These are phyloP conservation scores for Sporisorium iseilematis-ciliati DNA, from an alignment of 1,284 basidiomycete genomes.

Conservation along the genomic window DNA sequence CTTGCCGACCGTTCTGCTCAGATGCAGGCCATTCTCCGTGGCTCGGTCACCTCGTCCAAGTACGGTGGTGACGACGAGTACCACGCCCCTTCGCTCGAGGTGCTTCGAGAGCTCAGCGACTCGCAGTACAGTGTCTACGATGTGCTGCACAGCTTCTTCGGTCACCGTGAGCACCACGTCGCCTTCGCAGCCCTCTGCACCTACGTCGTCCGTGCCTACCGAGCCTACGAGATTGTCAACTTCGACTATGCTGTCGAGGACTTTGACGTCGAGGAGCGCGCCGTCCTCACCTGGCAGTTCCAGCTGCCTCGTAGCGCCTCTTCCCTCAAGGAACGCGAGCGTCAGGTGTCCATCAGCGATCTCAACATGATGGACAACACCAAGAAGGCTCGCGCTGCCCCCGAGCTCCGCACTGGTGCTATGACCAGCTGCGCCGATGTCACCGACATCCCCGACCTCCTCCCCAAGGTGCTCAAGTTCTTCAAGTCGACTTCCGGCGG, in stretches of 20 bases:
- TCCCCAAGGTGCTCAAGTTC: constrained; percentile 62
- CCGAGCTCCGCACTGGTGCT: constrained; percentile 64
- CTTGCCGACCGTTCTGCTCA: constrained; percentile 93
- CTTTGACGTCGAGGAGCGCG: constrained; percentile 75
- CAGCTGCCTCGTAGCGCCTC: constrained; percentile 73
- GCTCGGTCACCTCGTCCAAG: constrained; percentile 81
- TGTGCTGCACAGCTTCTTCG: constrained; percentile 95
- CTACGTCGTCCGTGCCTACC: constrained; percentile 94
- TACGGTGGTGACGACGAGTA: constrained; percentile 84
- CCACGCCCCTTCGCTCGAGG: constrained; percentile 79
- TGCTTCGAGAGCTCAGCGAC: constrained; percentile 92
- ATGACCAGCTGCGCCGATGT: constrained; percentile 66
- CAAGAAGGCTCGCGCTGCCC: constrained; percentile 43
- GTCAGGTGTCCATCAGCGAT: constrained; percentile 66
- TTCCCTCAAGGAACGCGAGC: constrained; percentile 62
- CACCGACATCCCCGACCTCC: constrained; percentile 56
- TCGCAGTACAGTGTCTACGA: constrained; percentile 97
- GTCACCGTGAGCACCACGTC: constrained; percentile 77
- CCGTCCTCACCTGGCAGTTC: constrained; percentile 68
- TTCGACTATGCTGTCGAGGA: constrained; percentile 85
- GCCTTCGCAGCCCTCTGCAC: constrained; percentile 93
- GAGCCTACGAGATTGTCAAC: constrained; percentile 90
- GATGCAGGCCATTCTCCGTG: constrained; percentile 92
- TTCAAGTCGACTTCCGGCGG: constrained; percentile 44
- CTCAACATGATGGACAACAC: constrained; percentile 57